Percentiles rank a stretch among this genome's conserved stretches.
These are phyloP conservation scores for Rubus idaeus DNA, from an alignment of 306 rosid genomes.

Conservation along the genomic window DNA sequence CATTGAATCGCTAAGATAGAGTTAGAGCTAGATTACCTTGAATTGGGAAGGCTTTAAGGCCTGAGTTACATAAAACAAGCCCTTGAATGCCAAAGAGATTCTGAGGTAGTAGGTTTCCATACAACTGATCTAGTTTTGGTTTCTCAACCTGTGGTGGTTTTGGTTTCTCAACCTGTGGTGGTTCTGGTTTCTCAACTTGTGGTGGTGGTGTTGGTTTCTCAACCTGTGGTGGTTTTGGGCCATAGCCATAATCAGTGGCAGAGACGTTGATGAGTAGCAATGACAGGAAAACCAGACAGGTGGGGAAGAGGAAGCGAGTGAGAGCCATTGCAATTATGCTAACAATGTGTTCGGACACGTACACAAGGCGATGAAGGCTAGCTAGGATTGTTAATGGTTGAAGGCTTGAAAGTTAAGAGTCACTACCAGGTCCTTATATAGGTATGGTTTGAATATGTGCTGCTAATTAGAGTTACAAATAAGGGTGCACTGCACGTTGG, in stretches of 20 bases:
- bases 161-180: constrained; percentile 8
- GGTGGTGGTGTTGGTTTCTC: background rate
- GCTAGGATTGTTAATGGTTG: background rate
- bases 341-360: background rate
- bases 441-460: background rate
- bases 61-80: constrained; percentile 44
- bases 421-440: background rate
- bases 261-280: constrained; percentile 32
- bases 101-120: constrained; percentile 7
- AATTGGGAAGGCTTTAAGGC: constrained; percentile 34
- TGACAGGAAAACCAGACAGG: constrained; percentile 34
- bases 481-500: background rate
- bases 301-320: constrained; percentile 11
- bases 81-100: constrained; percentile 45
- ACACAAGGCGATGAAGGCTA: background rate
- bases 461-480: too few relatives aligned
- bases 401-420: background rate
- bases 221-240: constrained; percentile 14
- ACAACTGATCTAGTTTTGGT: constrained; percentile 6
- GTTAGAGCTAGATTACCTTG: constrained; percentile 29
- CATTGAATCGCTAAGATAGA: background rate
- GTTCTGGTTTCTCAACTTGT: background rate
- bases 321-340: constrained; percentile 1
- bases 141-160: constrained; percentile 6
- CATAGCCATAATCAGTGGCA: constrained; percentile 38